A percentile compares a stretch with the other conserved stretches of the same genome.
Evolutionary conservation across 192 early-diverging fungal genomes (phyloP).

Genomic region (Mycoemilia scoparia): DNA sequence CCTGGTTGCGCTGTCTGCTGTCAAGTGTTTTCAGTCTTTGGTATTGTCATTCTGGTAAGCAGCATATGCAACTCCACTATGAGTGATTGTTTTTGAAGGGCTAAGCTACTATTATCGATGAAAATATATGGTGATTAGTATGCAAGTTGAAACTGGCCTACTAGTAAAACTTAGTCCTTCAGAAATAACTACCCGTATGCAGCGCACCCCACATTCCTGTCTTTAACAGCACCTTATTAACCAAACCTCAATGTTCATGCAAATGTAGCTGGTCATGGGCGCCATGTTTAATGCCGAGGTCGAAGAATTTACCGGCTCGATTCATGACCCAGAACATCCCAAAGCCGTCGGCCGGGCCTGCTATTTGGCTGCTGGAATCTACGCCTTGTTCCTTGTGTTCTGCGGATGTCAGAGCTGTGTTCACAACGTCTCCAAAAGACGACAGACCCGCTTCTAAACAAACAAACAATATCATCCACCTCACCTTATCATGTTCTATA

Average conservation of each 20-base stretch:
- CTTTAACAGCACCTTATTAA: background rate
- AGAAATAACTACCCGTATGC: no score
- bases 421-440: conserved; percentile 14
- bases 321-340: conserved; percentile 26
- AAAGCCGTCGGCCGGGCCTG: conserved; percentile 29
- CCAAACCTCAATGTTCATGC: background rate
- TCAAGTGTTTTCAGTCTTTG: conserved; percentile 27
- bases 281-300: conserved; percentile 28
- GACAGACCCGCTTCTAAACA: conserved; percentile 18
- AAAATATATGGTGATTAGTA: no score
- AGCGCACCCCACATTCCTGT: background rate
- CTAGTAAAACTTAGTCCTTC: no score
- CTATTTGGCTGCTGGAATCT: conserved; percentile 26
- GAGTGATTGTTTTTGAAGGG: no score
- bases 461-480: no score
- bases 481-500: no score
- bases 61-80: background rate
- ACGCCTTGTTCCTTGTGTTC: conserved; percentile 24
- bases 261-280: conserved; percentile 9
- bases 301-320: conserved; percentile 25
- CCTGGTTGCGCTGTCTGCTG: conserved; percentile 30
- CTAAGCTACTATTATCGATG: no score
- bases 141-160: no score
- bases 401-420: conserved; percentile 29
- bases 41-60: conserved; percentile 23